Base-by-base conservation (phyloP, 2,329 filamentous ascomycete genomes). In the Colletotrichum ledebouriae region DNA sequence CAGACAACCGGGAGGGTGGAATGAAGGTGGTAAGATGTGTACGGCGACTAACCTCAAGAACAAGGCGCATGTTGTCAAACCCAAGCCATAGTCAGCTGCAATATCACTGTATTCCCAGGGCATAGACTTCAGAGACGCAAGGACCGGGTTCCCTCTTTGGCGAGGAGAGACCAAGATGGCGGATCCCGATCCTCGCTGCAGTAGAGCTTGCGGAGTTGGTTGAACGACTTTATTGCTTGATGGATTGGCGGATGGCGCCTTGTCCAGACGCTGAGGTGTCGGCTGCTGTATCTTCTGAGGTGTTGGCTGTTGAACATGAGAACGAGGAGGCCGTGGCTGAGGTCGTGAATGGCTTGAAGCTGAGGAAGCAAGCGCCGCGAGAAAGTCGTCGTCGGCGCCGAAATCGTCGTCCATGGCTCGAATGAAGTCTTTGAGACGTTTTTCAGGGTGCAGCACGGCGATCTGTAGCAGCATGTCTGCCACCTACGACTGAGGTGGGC, bases 101-200 rank as follows among this genome's bases (percentile, higher is more conserved):
- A 97, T 97, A 75, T 98, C 95, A 70, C 93, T 94, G 79, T 97
- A 98, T 80, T 99, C 96, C 96, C 96, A 99, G 0, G 94, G 88
- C 67, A 97, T 85, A 1, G 92, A 90, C 69, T 91, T 90, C 73
- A 99, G 88, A 78, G 91, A 89, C 61, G 93, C 92, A 34, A 99
- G 83, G 57, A 98, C 92, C 0, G 96, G 96, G 74, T 99, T 99
- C 70, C 95, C 96, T 79, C 97, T 97, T 79, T 99, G 94, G 46
- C 94, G 90, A 15, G 93, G 91, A 41, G 94, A 98, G 34, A 98
- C 94, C 20, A 97, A 86, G 72, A 98, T 97, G 5, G 92, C 89
- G 15, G 92, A 94, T 4, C 92, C 91, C 2, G 88, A 80, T 7
- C 83, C 83, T 55, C 83, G 83, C 70, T 88, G 86, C 0, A 93